Percentiles rank a stretch among this genome's conserved stretches.
Evolutionary conservation across 306 rosid genomes (phyloP).

Genomic region (Sophora flavescens): DNA sequence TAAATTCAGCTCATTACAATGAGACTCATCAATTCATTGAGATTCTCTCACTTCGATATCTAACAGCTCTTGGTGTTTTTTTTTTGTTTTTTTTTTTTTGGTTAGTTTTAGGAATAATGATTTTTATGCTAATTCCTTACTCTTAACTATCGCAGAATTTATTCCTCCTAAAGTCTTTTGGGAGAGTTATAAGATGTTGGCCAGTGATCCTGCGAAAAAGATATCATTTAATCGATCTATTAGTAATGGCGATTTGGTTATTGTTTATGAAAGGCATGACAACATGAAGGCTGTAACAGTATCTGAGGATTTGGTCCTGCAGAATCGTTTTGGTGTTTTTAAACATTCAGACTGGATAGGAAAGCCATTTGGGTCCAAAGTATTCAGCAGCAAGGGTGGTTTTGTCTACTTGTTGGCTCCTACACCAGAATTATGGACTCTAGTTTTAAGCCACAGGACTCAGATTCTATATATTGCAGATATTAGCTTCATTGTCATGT

Average conservation of each 20-base stretch:
- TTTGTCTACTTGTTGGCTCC: slow-evolving; percentile 84
- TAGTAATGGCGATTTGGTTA: slow-evolving; percentile 73
- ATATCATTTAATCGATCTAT: slow-evolving; percentile 63
- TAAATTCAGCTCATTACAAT: too few species aligned
- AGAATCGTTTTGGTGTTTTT: slow-evolving; percentile 80
- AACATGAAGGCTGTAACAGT: slow-evolving; percentile 77
- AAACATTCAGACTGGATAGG: slow-evolving; percentile 88
- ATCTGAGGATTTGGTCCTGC: slow-evolving; percentile 61
- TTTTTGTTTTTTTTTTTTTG: slow-evolving; percentile 15
- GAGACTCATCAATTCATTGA: too few species aligned
- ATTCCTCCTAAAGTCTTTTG: slow-evolving; percentile 27
- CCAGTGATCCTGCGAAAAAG: slow-evolving; percentile 54
- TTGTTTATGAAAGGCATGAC: slow-evolving; percentile 84
- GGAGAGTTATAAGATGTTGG: slow-evolving; percentile 59
- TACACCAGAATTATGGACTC: slow-evolving; percentile 86
- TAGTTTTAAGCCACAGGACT: slow-evolving; percentile 87
- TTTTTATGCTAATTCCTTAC: slow-evolving; percentile 15
- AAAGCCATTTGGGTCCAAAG: slow-evolving; percentile 84
- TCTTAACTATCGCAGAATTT: slow-evolving; percentile 28
- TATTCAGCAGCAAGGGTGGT: slow-evolving; percentile 80
- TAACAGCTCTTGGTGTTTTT: not conserved
- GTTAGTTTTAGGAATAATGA: slow-evolving; percentile 5
- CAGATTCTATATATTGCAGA: slow-evolving; percentile 91
- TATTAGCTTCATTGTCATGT: slow-evolving; percentile 79
- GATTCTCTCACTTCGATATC: too few species aligned